Evolutionary conservation across 2,329 filamentous ascomycete species (phyloP).

Genomic region (Arthrobotrys musiformis): DNA sequence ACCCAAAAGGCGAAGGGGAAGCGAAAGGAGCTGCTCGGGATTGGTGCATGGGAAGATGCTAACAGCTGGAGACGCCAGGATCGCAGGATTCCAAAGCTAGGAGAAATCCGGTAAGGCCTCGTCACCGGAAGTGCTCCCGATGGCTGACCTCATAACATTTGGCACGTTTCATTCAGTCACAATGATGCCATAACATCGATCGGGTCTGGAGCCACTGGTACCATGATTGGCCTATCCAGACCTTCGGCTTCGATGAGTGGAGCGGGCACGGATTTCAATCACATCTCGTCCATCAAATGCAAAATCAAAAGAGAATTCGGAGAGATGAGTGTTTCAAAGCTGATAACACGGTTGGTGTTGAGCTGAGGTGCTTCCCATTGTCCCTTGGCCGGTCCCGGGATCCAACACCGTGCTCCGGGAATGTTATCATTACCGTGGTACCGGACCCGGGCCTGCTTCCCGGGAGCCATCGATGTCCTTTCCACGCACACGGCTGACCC

Average conservation of each 20-base stretch:
- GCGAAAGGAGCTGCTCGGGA: slow-evolving; percentile 11
- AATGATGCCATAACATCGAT: slow-evolving; percentile 56
- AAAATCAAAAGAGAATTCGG: slow-evolving; percentile 17
- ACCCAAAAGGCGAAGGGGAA: slow-evolving; percentile 7
- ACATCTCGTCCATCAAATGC: slow-evolving; percentile 16
- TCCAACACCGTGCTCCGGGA: neutral
- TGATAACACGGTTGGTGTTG: slow-evolving; percentile 19
- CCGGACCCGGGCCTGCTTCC: neutral
- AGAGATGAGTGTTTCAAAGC: slow-evolving; percentile 45
- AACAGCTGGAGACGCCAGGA: slow-evolving; percentile 15
- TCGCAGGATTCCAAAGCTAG: slow-evolving; percentile 26
- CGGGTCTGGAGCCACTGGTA: slow-evolving; percentile 23
- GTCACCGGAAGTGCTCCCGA: slow-evolving; percentile 53
- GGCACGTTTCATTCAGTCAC: slow-evolving; percentile 53
- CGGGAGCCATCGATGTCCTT: neutral
- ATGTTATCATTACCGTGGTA: neutral
- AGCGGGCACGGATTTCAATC: slow-evolving; percentile 23
- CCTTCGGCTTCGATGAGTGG: slow-evolving; percentile 35
- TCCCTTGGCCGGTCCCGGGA: neutral
- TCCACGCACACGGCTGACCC: slow-evolving; percentile 4
- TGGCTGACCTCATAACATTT: slow-evolving; percentile 45
- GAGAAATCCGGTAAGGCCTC: slow-evolving; percentile 33
- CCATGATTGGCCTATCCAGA: slow-evolving; percentile 39
- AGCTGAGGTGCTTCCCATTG: slow-evolving; percentile 1
- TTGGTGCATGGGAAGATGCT: slow-evolving; percentile 12